Base-by-base conservation (phyloP, 2,329 filamentous ascomycete genomes). In the Sphaerostilbella broomeana region DNA sequence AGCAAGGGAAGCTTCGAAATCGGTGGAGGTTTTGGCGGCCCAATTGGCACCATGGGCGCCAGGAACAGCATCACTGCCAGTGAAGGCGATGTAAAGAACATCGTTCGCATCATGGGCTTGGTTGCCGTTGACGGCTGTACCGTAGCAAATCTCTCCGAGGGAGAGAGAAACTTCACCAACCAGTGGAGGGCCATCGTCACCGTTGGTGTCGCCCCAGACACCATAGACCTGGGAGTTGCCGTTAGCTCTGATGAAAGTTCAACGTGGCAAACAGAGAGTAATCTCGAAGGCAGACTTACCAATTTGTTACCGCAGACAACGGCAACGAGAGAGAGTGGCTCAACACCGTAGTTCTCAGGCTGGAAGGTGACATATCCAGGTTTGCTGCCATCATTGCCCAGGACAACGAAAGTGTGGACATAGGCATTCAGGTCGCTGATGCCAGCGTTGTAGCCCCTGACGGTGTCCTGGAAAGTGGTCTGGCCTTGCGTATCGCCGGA, bases 21-120 rank as follows among this genome's bases (percentile, higher is more conserved):
- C 61, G 2, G 57, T 54, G 9, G 60, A 67, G 35, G 53, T 64
- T 2, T 50, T 51, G 0, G 75, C 71, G 4, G 58, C 57, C 76
- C 76, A 81, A 15, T 67, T 55, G 1, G 75, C 75, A 8, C 64
- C 66, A 1, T 57, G 54, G 4, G 60, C 56, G 0, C 75, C 75
- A 0, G 74, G 74, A 2, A 78, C 70, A 0, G 76, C 75, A 7
- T 69, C 65, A 0, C 56, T 34, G 0, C 75, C 75, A 0, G 61
- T 65, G 47, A 81, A 81, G 0, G 72, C 76, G 32, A 81, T 62
- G 49, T 75, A 81, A 16, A 81, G 55, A 1, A 80, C 71, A 49
- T 81, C 74, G n/a, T 72, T 50, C 0, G 34, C 36, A 30, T 65
- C 62, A 49, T 77, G 68, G 0, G 37, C 50, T 1, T 44, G 20